Base-by-base conservation (phyloP, 352 stramenopile species). In the Pythium chondricola region DNA sequence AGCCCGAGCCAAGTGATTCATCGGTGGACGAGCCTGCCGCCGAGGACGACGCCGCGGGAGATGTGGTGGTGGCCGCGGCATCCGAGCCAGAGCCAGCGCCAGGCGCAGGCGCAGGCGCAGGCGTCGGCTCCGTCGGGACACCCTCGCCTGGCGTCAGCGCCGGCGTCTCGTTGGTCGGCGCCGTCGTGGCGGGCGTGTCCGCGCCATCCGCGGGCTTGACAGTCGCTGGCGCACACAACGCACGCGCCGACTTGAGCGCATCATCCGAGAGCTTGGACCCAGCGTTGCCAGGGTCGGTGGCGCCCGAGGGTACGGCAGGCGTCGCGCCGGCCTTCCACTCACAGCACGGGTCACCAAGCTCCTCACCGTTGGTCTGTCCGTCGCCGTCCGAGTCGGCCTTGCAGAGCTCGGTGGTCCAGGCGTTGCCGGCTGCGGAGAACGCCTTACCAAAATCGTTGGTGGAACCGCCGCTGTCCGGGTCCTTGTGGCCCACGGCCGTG, bases 341-440 rank as follows among this genome's bases (percentile, higher is more conserved):
- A 43, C 74, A 85, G 56, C 63, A 62, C 26, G 71, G 72, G 52
- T 85, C 74, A 30, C 72, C 74, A 16, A 85, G 60, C 56, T 85
- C 74, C 44, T 79, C 39, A 29, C 74, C 74, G 47, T 85, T 85
- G 39, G 65, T 81, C 18, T 62, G 51, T 26, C 71, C 71, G 40
- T 85, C 74, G 26, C 64, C 61, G 47, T 85, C 73, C 3, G 52
- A 62, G 46, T 85, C 73, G 29, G 50, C 53, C 41, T 77, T 27
- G 48, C 73, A 85, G 1, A 85, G 40, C 38, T 61, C 57, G 9
- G 25, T 35, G 3, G 59, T 70, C 64, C 64, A 73, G 24, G 42
- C 27, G 8, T 54, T 48, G 5, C 45, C 61, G 30, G 43, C 43
- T 5, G 7, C 16, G 14, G 18, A 31, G 32, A 72, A 79, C 13